phyloP scores from a whole-genome alignment of 192 early-diverging fungal genomes.

The Dimargaris verticillata region DNA sequence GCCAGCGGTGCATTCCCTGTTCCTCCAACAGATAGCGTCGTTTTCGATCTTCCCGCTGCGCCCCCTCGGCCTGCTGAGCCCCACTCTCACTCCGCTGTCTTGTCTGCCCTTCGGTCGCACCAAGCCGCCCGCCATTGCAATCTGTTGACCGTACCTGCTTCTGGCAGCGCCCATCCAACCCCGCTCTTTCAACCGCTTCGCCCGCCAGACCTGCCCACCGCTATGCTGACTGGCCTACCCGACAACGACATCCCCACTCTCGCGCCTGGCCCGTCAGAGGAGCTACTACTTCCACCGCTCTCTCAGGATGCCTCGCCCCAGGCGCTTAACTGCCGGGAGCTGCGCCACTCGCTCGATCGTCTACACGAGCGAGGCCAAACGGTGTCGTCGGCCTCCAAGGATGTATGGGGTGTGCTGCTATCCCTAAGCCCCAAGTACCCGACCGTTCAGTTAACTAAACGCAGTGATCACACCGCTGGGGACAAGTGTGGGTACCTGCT shows the following conservation, averaged over 20 bases:
- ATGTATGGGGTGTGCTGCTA: constrained; percentile 31
- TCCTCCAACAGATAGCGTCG: too few relatives aligned
- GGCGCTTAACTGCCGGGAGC: too few relatives aligned
- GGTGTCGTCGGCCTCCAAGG: constrained; percentile 24
- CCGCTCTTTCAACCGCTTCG: background rate
- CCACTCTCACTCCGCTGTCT: background rate
- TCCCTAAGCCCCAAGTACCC: constrained; percentile 29
- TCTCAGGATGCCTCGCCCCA: too few relatives aligned
- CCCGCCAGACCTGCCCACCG: background rate
- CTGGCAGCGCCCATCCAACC: too few relatives aligned
- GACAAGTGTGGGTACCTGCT: constrained; percentile 24
- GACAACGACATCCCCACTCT: background rate
- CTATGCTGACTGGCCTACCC: background rate
- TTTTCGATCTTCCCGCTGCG: too few relatives aligned
- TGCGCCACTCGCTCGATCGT: constrained; percentile 1
- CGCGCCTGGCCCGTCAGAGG: too few relatives aligned
- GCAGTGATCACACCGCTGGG: background rate
- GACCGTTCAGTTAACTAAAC: constrained; percentile 19
- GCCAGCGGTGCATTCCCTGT: background rate
- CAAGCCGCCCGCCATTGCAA: too few relatives aligned
- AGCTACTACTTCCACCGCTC: too few relatives aligned
- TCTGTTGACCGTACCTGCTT: too few relatives aligned
- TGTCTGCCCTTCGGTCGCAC: background rate
- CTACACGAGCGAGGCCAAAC: constrained; percentile 10
- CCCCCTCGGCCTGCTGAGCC: too few relatives aligned